Evolutionary conservation across 2,329 filamentous ascomycete species (phyloP).

Genomic region (Monosporascus sp.): DNA sequence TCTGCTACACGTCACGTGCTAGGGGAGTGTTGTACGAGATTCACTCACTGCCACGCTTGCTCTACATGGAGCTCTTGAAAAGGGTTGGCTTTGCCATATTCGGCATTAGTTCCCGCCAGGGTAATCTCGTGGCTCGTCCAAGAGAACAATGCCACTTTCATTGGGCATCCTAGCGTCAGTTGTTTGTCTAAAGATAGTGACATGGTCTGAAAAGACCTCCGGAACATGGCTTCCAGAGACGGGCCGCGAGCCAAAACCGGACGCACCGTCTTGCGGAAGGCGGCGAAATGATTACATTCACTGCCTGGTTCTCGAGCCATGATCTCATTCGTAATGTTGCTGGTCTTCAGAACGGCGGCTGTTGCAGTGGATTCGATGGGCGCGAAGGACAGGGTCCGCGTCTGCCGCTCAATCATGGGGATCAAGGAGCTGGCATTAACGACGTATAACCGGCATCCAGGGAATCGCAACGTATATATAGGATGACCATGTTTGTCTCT

Average conservation of each 20-base stretch:
- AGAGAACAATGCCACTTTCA: conserved; percentile 10
- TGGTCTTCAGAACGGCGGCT: conserved; percentile 7
- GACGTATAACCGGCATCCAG: conserved; percentile 10
- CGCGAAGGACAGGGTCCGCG: conserved; percentile 8
- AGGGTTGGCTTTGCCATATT: conserved; percentile 18
- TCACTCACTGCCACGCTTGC: conserved; percentile 16
- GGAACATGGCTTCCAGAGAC: conserved; percentile 13
- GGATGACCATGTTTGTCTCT: conserved; percentile 10
- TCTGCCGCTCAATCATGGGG: conserved; percentile 7
- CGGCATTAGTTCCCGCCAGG: conserved; percentile 11
- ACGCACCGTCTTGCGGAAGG: too few species aligned
- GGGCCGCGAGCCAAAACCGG: neutral
- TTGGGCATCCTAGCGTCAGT: neutral
- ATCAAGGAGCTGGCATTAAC: conserved; percentile 9
- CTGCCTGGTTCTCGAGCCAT: conserved; percentile 3
- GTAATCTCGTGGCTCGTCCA: conserved; percentile 15
- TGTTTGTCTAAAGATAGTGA: conserved; percentile 8
- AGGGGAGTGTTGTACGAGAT: neutral
- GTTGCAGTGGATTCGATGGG: conserved; percentile 7
- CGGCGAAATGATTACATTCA: too few species aligned
- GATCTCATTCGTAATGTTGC: conserved; percentile 3
- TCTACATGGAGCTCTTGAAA: conserved; percentile 13
- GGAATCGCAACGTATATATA: conserved; percentile 12
- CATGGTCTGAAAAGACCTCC: conserved; percentile 9
- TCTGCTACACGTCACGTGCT: too few species aligned